These are phyloP conservation scores for Spatholobus suberectus DNA, from an alignment of 306 rosid species.

Conservation along the genomic window DNA sequence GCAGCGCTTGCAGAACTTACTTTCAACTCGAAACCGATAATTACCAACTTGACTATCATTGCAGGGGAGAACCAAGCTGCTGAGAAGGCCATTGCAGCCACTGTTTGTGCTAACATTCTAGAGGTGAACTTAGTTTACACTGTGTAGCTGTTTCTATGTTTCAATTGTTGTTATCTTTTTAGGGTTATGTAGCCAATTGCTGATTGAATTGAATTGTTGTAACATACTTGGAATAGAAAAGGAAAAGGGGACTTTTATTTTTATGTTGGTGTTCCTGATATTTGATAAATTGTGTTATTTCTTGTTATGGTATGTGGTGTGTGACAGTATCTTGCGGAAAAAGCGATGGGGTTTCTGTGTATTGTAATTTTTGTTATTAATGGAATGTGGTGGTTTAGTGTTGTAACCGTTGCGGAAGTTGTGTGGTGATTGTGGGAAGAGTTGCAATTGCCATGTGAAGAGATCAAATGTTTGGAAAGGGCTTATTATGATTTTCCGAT, in stretches of 20 bases:
- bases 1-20: slow-evolving; percentile 87
- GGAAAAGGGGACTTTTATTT: not conserved
- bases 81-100: slow-evolving; percentile 66
- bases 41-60: slow-evolving; percentile 86
- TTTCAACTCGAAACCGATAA: slow-evolving; percentile 89
- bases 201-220: slow-evolving; percentile 61
- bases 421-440: not conserved
- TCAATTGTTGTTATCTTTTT: not conserved
- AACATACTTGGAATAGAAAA: slow-evolving; percentile 30
- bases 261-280: not conserved
- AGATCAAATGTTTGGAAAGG: not conserved
- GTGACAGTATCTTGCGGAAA: not conserved
- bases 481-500: not conserved
- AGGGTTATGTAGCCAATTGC: slow-evolving; percentile 48
- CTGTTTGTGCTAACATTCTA: slow-evolving; percentile 76
- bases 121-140: slow-evolving; percentile 87
- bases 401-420: not conserved
- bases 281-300: slow-evolving; percentile 2
- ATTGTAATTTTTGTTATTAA: slow-evolving; percentile 8
- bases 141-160: slow-evolving; percentile 56
- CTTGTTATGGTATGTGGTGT: slow-evolving; percentile 5
- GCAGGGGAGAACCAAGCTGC: slow-evolving; percentile 81
- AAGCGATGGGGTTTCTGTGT: not conserved
- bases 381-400: slow-evolving; percentile 8
- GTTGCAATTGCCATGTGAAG: not conserved